Evolutionary conservation across 2,329 filamentous ascomycete species (phyloP), one percentile per base, ranked within the genome.

Genomic region (Arthroderma sp.): DNA sequence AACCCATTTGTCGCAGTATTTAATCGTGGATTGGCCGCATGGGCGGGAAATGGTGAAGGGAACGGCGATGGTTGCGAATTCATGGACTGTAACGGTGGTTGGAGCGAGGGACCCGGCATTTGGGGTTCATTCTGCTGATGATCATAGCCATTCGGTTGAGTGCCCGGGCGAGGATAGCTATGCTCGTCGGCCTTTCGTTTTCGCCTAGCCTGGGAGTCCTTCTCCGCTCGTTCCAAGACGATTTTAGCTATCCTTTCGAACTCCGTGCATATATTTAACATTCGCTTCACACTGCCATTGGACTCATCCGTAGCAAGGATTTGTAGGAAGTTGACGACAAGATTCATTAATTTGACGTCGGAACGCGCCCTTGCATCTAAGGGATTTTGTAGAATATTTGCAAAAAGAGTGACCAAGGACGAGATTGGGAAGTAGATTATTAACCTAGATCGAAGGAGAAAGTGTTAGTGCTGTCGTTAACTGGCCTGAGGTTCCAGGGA

Each of bases 361-460:
- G 87, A 87, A 44, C 86, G 80, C 36, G 89, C 89, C 38, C 87
- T 77, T 1, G 83, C 79, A 57, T 98, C 91, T 47, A 89, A 78
- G 0, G 91, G 91, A 54, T 96, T 96, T 60, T 98, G 91, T 1
- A 98, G 66, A 39, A 96, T 93, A 57, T 96, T 95, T 47, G 89
- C 88, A 57, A 98, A 98, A 1, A 98, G 69, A 0, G 91, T 96
- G 38, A 98, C 87, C 4, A 96, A 75, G 1, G 91, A 85, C 0
- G 91, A 94, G 6, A 98, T 88, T 0, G 91, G 91, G 65, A 94
- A 98, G 64, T 98, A 98, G 7, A 96, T 70, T 52, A 95, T 85
- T 58, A 98, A 75, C 86, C 75, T 78, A 40, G 8, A 15, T 8
- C 49, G 48, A 67, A 57, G 38, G 8, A 34, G 3, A 2, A 11